Evolutionary conservation across 2,329 filamentous ascomycete species (phyloP), one percentile per base, ranked within the genome.

Genomic region (Fusarium sp.): DNA sequence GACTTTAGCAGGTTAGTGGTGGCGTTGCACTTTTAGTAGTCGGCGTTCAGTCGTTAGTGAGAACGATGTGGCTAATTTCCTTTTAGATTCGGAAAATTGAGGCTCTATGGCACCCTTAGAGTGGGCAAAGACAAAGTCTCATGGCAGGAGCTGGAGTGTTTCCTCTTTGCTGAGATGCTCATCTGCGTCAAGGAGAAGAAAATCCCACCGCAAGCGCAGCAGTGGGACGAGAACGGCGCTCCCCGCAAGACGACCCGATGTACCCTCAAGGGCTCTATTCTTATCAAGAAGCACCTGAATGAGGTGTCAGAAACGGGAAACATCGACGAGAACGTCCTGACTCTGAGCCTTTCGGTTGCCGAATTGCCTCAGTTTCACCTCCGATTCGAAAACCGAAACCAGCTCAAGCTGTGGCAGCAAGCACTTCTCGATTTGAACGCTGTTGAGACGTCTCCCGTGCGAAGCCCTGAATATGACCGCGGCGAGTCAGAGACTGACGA

Each of bases 171-270:
- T 5, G 95, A 99, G 79, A 99, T 99, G 95, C 90, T 99, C 70
- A 99, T 99, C 65, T 99, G 95, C 73, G 93, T 99, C 60, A 99
- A 98, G 78, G 95, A 98, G 78, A 98, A 97, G 85, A 97, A 93
- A 79, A 77, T 83, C 8, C 75, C 81, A 67, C 81, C 35, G 3
- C 74, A 77, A 24, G 60, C 84, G 35, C 83, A 86, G 47, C 86
- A 91, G 65, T 93, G 91, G 85, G 89, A 88, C 46, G 86, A 86
- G 49, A 79, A 79, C 15, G 80, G 81, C 5, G 73, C 81, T 1
- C 84, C 83, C 22, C 83, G 84, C 53, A 93, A 90, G 74, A 81
- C 85, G 9, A 87, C 88, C 4, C 87, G 91, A 64, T 97, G 91
- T 80, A 96, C 93, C 0, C 81, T 99, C 38, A 99, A 99, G 78